Evolutionary conservation across 1,139 yeast species (phyloP).

Genomic region (Tardiomyces depauwii): DNA sequence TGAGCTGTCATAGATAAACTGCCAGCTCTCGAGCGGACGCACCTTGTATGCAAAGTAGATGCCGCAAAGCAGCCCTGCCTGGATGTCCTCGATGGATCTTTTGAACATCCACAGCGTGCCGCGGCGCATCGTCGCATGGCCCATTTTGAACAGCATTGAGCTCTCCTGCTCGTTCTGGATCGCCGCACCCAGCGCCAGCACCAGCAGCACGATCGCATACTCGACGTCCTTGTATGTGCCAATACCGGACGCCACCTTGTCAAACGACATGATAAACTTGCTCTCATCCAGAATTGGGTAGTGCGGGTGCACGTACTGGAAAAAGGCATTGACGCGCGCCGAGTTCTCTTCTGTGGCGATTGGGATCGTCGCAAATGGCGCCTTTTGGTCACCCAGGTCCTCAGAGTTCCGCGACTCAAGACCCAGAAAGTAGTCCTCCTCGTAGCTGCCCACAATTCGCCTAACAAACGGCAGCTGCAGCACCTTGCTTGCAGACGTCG

Average conservation of each 20-base stretch:
- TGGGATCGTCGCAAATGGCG: slow-evolving; percentile 1
- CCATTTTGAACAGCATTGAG: background rate
- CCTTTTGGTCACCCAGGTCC: background rate
- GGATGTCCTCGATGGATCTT: slow-evolving; percentile 1
- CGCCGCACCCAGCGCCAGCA: slow-evolving; percentile 9
- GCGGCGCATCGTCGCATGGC: background rate
- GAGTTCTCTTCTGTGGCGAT: slow-evolving; percentile 3
- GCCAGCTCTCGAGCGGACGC: slow-evolving; percentile 10
- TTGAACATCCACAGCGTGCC: slow-evolving; percentile 1
- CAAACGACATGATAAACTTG: slow-evolving; percentile 1
- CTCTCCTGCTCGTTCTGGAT: slow-evolving; percentile 1
- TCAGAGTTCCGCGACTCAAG: slow-evolving; percentile 6
- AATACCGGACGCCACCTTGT: background rate
- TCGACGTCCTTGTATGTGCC: slow-evolving; percentile 3
- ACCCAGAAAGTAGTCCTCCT: slow-evolving; percentile 9
- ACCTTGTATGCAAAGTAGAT: slow-evolving; percentile 11
- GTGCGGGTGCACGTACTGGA: slow-evolving; percentile 6
- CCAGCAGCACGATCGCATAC: slow-evolving; percentile 7
- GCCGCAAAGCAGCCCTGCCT: slow-evolving; percentile 4
- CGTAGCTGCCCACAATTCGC: slow-evolving; percentile 10
- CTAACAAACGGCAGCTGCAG: slow-evolving; percentile 7
- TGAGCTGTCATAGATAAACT: slow-evolving; percentile 9
- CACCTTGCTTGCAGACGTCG: slow-evolving; percentile 9
- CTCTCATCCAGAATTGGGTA: slow-evolving; percentile 5
- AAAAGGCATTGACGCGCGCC: slow-evolving; percentile 3